Evolutionary conservation across 169 alveolate species (phyloP), one percentile per base, ranked within the genome.

Genomic region (Plasmodium gallinaceum): DNA sequence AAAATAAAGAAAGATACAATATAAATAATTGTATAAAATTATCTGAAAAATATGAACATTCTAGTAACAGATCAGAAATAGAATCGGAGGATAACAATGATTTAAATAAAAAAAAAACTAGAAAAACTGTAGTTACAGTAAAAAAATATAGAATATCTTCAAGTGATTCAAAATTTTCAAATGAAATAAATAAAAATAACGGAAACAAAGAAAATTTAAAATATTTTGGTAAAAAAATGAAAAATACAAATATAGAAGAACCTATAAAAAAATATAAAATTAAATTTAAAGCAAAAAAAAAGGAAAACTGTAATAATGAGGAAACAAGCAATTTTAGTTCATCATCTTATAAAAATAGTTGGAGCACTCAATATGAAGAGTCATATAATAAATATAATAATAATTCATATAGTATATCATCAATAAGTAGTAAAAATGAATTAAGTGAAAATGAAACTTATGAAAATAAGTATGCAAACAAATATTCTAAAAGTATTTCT

Each of bases 391-490:
- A 32, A 14, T 7, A 24, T 12, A 39, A 64, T 14, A 64, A 64
- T 24, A 32, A 5, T 5, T 39, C 73, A 64, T 64, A 64, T 64
- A 64, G 73, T 24, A 64, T 64, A 64, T 64, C 57, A 16, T 64
- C 73, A 14, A 12, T 64, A 64, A 64, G 73, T 39, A 64, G 73
- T 64, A 52, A 64, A 64, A 16, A 14, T n/a, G 5, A 32, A 64
- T 64, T 61, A 24, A 22, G 14, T 20, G n/a, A 61, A 61, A n/a
- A 26, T 32, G 39, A 32, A 32, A 32, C 4, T 32, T 32, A 32
- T 32, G 39, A 32, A 32, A 32, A 32, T 2, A 4, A 32, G 39
- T 32, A 32, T 32, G 39, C 39, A 32, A 32, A 32, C 1, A 32
- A 48, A 12, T 12, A 48, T 12, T 48, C 60, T 10, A 48, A 48